Base-by-base conservation (phyloP, 1,284 basidiomycete genomes). In the Cronartium quercuum region DNA sequence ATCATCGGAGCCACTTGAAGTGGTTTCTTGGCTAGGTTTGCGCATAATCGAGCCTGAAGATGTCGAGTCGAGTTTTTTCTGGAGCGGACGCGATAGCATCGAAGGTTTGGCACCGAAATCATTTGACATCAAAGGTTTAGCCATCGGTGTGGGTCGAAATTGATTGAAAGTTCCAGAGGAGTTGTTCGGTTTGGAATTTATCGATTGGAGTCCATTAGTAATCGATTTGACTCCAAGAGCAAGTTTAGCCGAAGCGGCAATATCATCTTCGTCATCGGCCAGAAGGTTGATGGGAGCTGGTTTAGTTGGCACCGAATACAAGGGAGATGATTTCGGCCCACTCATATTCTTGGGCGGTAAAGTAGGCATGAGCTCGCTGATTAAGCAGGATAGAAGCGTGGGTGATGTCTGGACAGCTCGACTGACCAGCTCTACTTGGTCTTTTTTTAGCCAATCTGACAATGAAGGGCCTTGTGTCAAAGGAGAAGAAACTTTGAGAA, bases 351-450 rank as follows among this genome's bases (percentile, higher is more conserved):
- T 71, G 35, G 51, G 40, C 12, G 68, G 35, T 12, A 37, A 29
- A 65, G 41, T 61, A 63, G 38, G 35, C 41, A 58, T 71, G 35
- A 71, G 68, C 47, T 71, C 68, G 29, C 21, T 38, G 1, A 65
- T 57, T 60, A 42, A 55, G 38, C 44, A 34, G 6, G 35, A 47
- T n/a, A 74, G 6, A n/a, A 74, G 63, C 41, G 47, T 74, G 21
- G 64, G 71, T 44, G 71, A 74, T 40, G 71, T 74, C 64, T 74
- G 71, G 47, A 63, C 64, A 24, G 71, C 58, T 47, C 71, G 71
- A 74, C 71, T 74, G 41, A 74, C 64, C 71, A 74, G n/a, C 41
- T 35, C 6, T 29, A 41, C 44, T 38, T 66, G 69, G 35, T 73
- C 69, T 73, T 73, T 73, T 38, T 66, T 40, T 0, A 73, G 61